These are phyloP conservation scores for Ophiostoma australiae DNA, from an alignment of 2,329 filamentous ascomycete species.

Conservation along the genomic window DNA sequence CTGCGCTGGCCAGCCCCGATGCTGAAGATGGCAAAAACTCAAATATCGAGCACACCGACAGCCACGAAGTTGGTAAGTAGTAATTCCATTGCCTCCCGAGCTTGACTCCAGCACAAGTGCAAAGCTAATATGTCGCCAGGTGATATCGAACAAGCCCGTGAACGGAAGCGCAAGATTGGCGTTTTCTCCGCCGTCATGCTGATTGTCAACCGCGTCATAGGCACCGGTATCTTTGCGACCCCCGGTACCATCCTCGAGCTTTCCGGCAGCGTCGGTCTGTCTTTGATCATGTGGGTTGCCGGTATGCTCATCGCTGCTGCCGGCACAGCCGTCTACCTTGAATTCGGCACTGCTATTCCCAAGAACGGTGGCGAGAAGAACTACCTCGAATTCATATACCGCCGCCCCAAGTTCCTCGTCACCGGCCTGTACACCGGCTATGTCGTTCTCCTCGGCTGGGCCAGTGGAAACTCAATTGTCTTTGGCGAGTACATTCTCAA, in stretches of 20 bases:
- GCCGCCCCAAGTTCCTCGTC: constrained; percentile 55
- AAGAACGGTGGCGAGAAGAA: constrained; percentile 63
- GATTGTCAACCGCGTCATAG: constrained; percentile 62
- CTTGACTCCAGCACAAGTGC: neutral
- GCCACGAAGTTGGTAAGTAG: constrained; percentile 10
- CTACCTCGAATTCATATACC: constrained; percentile 61
- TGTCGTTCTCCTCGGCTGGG: constrained; percentile 60
- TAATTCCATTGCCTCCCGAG: neutral
- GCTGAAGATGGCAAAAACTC: neutral
- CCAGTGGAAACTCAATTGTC: constrained; percentile 61
- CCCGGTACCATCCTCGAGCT: constrained; percentile 53
- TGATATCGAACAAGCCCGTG: constrained; percentile 35
- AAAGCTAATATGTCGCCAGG: neutral
- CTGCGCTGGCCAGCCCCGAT: neutral
- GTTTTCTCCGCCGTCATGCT: constrained; percentile 52
- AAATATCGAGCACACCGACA: neutral
- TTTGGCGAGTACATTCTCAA: constrained; percentile 67
- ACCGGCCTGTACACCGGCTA: constrained; percentile 59
- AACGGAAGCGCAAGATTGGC: constrained; percentile 52
- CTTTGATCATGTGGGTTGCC: constrained; percentile 58
- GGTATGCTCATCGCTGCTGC: constrained; percentile 58
- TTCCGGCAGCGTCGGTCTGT: constrained; percentile 57
- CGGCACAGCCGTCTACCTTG: constrained; percentile 60
- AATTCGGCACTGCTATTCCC: constrained; percentile 61
- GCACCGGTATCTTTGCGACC: constrained; percentile 63